Conservation (phyloP, 2,329 filamentous ascomycete species). For the Sarocladium strictum region DNA sequence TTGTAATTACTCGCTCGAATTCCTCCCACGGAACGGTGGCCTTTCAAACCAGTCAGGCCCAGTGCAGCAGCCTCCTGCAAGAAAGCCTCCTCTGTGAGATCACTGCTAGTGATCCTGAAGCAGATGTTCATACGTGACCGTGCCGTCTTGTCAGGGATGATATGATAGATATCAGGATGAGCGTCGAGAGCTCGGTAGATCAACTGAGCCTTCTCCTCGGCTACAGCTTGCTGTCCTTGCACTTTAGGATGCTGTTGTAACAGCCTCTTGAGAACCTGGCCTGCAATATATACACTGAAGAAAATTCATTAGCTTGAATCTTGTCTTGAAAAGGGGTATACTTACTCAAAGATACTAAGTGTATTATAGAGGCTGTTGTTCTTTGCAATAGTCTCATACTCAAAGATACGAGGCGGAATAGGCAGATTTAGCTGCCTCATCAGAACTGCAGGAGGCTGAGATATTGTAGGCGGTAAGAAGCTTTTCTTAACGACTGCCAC, state of each 20-base stretch:
- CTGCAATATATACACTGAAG: slow-evolving; percentile 73
- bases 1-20: slow-evolving; percentile 90
- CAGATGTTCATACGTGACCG: slow-evolving; percentile 94
- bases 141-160: slow-evolving; percentile 69
- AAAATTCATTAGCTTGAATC: background rate
- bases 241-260: slow-evolving; percentile 64
- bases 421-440: slow-evolving; percentile 71
- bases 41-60: slow-evolving; percentile 76
- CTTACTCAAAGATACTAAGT: slow-evolving; percentile 79
- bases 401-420: slow-evolving; percentile 71
- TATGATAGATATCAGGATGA: slow-evolving; percentile 63
- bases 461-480: slow-evolving; percentile 61
- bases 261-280: slow-evolving; percentile 77
- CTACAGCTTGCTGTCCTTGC: slow-evolving; percentile 66
- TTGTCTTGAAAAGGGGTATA: slow-evolving; percentile 11
- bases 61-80: slow-evolving; percentile 62
- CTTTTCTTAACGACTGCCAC: slow-evolving; percentile 79
- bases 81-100: slow-evolving; percentile 73
- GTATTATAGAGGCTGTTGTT: slow-evolving; percentile 97
- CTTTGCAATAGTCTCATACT: slow-evolving; percentile 80
- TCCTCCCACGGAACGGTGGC: slow-evolving; percentile 80
- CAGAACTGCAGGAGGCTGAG: slow-evolving; percentile 61
- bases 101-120: slow-evolving; percentile 64
- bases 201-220: slow-evolving; percentile 66
- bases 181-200: slow-evolving; percentile 76